phyloP scores from a whole-genome alignment of 1,284 basidiomycete species.

The Fistulina hepatica region DNA sequence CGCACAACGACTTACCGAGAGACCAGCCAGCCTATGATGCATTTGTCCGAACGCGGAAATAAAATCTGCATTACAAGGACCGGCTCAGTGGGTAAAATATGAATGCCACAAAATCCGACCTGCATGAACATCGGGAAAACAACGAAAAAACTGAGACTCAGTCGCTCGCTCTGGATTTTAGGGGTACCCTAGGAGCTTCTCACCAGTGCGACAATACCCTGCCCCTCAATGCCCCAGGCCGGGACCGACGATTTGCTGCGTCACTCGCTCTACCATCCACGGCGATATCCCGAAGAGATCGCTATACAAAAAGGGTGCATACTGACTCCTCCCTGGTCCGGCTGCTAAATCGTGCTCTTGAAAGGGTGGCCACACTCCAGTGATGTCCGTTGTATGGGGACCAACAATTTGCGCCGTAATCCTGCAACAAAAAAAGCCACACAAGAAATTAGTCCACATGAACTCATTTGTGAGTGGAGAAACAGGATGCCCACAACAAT shows the following conservation, averaged over 20 bases:
- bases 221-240: constrained; percentile 46
- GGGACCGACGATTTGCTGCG: constrained; percentile 52
- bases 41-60: not conserved
- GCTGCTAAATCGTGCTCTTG: constrained; percentile 42
- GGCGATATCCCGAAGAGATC: constrained; percentile 64
- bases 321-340: constrained; percentile 42
- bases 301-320: constrained; percentile 55
- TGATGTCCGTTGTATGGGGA: constrained; percentile 29
- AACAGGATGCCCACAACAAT: constrained; percentile 43
- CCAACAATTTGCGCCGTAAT: constrained; percentile 52
- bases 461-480: constrained; percentile 8
- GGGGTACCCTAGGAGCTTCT: too few species aligned
- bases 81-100: not conserved
- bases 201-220: too few species aligned
- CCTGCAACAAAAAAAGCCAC: constrained; percentile 32
- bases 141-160: not conserved
- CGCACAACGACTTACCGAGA: too few species aligned
- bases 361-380: constrained; percentile 27
- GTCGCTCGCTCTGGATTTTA: too few species aligned
- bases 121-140: not conserved
- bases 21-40: too few species aligned
- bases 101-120: not conserved
- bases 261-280: constrained; percentile 58
- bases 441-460: not conserved
- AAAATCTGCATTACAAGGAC: not conserved